phyloP scores from a whole-genome alignment of 345 rosid genomes.

The Limnanthes douglasii region DNA sequence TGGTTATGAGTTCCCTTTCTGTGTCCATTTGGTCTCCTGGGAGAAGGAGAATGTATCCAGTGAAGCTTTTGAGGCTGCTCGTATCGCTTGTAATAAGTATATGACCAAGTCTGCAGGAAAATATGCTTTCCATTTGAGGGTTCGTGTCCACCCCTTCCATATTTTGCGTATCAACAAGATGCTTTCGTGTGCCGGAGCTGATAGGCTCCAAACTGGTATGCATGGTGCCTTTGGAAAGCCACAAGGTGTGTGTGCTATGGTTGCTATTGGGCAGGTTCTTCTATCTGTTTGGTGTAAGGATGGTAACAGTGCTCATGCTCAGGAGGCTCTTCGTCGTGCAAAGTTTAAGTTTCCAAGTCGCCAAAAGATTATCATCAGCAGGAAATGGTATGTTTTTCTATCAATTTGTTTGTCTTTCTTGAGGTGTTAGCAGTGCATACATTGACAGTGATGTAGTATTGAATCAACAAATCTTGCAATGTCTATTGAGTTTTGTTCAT shows the following conservation, averaged over 20 bases:
- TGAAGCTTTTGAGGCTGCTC: slow-evolving; percentile 43
- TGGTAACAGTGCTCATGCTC: slow-evolving; percentile 27
- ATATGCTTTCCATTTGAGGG: slow-evolving; percentile 44
- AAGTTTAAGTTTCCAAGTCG: slow-evolving; percentile 46
- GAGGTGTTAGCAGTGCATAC: no score
- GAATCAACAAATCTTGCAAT: no score
- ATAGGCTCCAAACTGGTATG: slow-evolving; percentile 47
- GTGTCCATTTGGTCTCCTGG: slow-evolving; percentile 38
- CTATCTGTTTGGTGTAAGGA: slow-evolving; percentile 43
- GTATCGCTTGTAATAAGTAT: slow-evolving; percentile 40
- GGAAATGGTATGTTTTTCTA: slow-evolving; percentile 42
- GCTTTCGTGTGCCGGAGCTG: slow-evolving; percentile 55
- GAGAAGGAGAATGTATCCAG: slow-evolving; percentile 40
- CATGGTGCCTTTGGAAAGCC: slow-evolving; percentile 46
- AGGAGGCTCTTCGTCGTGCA: slow-evolving; percentile 41
- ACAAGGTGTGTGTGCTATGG: slow-evolving; percentile 32
- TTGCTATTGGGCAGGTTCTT: slow-evolving; percentile 38
- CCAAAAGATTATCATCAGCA: slow-evolving; percentile 43
- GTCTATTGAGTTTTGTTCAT: no score
- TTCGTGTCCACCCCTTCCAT: slow-evolving; percentile 38
- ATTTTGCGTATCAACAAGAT: slow-evolving; percentile 42
- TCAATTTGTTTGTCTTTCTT: no score
- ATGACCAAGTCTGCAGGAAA: slow-evolving; percentile 39
- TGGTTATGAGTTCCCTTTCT: slow-evolving; percentile 39
- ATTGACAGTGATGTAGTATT: no score